phyloP scores from a whole-genome alignment of 495 filamentous ascomycete genomes.

The Terfezia claveryi region DNA sequence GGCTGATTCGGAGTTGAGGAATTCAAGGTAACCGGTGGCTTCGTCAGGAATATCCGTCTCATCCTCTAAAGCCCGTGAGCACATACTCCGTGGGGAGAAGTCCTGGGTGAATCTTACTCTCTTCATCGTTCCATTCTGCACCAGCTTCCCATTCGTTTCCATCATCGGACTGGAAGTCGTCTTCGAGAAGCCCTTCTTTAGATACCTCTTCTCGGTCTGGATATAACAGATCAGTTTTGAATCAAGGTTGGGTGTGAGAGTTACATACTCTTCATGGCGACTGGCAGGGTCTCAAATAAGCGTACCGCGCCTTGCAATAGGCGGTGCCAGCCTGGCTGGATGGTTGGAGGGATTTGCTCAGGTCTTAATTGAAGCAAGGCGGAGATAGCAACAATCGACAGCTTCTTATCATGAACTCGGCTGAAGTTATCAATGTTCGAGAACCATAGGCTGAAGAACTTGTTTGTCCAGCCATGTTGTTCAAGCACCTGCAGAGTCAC shows the following conservation, averaged over 20 bases:
- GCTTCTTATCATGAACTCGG: constrained; percentile 91
- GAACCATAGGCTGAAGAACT: constrained; percentile 97
- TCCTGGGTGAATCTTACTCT: constrained; percentile 22
- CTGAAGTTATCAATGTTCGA: constrained; percentile 83
- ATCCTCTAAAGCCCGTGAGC: constrained; percentile 20
- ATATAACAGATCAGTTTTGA: neutral
- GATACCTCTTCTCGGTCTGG: constrained; percentile 75
- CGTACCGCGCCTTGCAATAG: constrained; percentile 73
- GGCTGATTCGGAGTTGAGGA: constrained; percentile 68
- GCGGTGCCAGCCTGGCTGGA: constrained; percentile 93
- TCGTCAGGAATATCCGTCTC: constrained; percentile 45
- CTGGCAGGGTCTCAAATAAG: constrained; percentile 76
- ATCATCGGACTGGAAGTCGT: constrained; percentile 42
- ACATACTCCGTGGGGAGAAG: constrained; percentile 19
- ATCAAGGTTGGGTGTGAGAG: neutral
- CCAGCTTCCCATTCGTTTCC: constrained; percentile 57
- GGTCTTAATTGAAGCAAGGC: constrained; percentile 54
- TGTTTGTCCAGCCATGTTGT: constrained; percentile 89
- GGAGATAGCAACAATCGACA: constrained; percentile 83
- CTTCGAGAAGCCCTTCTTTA: constrained; percentile 62
- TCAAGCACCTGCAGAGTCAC: constrained; percentile 54
- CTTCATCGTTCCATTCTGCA: constrained; percentile 47
- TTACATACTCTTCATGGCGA: constrained; percentile 55
- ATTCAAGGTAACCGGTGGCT: constrained; percentile 83
- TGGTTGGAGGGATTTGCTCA: constrained; percentile 60